Base-by-base conservation (phyloP, 805 yeast genomes). In the Metschnikowia corniflorae region DNA sequence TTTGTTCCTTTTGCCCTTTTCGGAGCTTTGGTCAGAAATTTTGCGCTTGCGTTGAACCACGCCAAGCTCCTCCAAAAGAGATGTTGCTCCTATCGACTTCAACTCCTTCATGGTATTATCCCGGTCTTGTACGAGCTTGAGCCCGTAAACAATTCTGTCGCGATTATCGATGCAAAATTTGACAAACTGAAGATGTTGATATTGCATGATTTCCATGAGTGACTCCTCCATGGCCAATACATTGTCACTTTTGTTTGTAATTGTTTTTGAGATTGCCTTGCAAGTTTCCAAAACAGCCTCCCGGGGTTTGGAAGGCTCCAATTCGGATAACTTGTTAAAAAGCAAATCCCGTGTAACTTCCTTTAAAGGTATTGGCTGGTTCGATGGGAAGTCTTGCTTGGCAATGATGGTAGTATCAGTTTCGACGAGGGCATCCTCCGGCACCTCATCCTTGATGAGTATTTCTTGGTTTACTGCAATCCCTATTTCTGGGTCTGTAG, bases 201-300 rank as follows among this genome's bases (percentile, higher is more conserved):
- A 65, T 6, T 75, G 74, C n/a, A 83, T 59, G 1, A 76, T 43
- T 19, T 71, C 73, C 50, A 74, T 57, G 5, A 87, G 53, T n/a
- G 64, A 68, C 26, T 70, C 71, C 45, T 81, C 86, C 30, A 78
- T 63, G 13, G 67, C 70, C 25, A 75, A 59, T 9, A 59, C 51
- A 19, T 67, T 55, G 3, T 64, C 40, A 7, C 61, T 53, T 3
- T 55, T 48, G 16, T 68, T 53, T 1, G 64, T 56, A 2, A 87
- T 54, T 7, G 68, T 44, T 1, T 52, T 54, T 16, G 69, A 55
- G 1, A 81, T 60, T 10, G 61, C 53, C 1, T 57, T 49, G 6
- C 80, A 55, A 5, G 67, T 26, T 9, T 42, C 48, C 18, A 65
- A 68, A 25, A 68, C 71, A 9, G 13, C 65, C 31, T 26, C 56